Base-by-base conservation (phyloP, 164 flowering plant species). In the Vitis vinifera region DNA sequence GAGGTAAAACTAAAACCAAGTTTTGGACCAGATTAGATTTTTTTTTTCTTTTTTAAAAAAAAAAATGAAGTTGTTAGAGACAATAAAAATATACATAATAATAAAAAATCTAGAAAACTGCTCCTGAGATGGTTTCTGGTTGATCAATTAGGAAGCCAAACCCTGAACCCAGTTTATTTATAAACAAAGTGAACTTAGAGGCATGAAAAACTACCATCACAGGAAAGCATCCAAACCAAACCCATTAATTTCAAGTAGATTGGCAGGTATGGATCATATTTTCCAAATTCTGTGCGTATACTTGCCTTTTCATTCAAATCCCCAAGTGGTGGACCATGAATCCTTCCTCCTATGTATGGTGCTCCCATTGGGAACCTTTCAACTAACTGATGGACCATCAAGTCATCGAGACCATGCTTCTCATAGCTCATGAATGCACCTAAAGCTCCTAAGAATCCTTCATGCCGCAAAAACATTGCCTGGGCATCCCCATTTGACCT, bases 351-450 rank as follows among this genome's bases (percentile, higher is more conserved):
- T 13, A 86, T 84, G 59, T 88, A 96, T 65, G 98, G 97, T 76
- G 97, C 98, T 69, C 95, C 99, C 98, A 93, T 91, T 47, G 99
- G 99, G 75, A 96, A 96, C 79, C 97, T 85, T 80, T 96, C 99
- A 69, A 96, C 98, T 51, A 96, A 81, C n/a, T 93, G 98, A 86
- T 96, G 99, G 51, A 86, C 93, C 97, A 89, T 90, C 78, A 96
- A 79, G 76, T 89, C 97, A 82, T 93, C 99, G 64, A 96, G 87
- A 31, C 98, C 99, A 81, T 93, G 99, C 80, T 89, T 95, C 73
- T 93, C 99, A 76, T 95, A 88, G 83, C 97, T 95, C 97, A 93
- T 86, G 78, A 95, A 95, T 78, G 99, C 99, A 79, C 99, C 99
- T 75, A 95, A 82, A 76, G 97, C 98, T 68, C 99, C 99, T 27